Evolutionary conservation across 768 basidiomycete genomes (phyloP), one percentile per base, ranked within the genome.

Genomic region (Tephrocybe sp.): DNA sequence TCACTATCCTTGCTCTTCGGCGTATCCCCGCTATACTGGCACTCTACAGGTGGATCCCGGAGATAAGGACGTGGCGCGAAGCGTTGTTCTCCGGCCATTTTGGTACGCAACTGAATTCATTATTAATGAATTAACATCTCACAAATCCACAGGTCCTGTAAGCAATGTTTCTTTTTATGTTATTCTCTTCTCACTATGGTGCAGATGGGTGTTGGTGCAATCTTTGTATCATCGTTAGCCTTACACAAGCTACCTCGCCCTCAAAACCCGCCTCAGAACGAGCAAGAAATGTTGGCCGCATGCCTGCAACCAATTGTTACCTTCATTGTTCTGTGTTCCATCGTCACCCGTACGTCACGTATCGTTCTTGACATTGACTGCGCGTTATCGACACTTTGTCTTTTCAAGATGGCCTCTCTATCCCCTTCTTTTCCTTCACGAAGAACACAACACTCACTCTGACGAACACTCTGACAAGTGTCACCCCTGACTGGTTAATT

Each of bases 1-100:
- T 93, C 30, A 69, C 72, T 2, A 84, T 97, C 41, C 69, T 97
- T 42, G 57, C 83, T 6, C 66, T 98, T 28, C 83, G 96, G 21
- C 80, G 96, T 12, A 84, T 97, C 23, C 95, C 94, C 0, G 70
- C 82, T 12, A 74, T 98, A 42, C 68, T 96, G 43, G 61, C 83
- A 3, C 72, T 97, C 2, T 94, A 95, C 60, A 81, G 70, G 51
- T 92, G 84, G 79, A 81, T 97, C 11, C 96, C 95, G 0, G 95
- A 98, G 65, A 90, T 98, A 58, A 66, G 69, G 33, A 85, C 80
- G 15, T 89, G 93, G 84, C 76, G 80, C 41, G 92, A 98, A 68
- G 95, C 96, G 0, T 56, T 93, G 7, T 97, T 98, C 65, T 83
- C 80, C 4, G 96, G 96, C 2, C 93, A 97, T 73, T 98, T 95